A percentile compares a stretch with the other conserved stretches of the same genome.
Evolutionary conservation across 2,329 filamentous ascomycete genomes (phyloP).

Genomic region (Botryotinia calthae): DNA sequence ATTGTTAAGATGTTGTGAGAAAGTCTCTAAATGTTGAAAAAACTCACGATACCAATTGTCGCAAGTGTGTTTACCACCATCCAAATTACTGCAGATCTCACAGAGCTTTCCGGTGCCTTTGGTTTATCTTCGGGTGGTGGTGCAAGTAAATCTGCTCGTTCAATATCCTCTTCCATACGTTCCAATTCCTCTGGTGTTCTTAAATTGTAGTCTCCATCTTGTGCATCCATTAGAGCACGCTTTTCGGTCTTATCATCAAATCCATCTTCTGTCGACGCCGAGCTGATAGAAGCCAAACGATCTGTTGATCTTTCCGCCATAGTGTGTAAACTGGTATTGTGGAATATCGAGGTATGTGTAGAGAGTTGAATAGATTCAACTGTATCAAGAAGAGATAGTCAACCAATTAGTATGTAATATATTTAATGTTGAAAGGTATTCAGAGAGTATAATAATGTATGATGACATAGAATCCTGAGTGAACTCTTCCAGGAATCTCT

Average conservation of each 20-base stretch:
- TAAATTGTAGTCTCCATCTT: conserved; percentile 32
- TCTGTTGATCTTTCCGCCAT: conserved; percentile 34
- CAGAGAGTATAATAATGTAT: not conserved
- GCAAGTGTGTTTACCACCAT: conserved; percentile 61
- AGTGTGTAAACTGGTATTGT: conserved; percentile 9
- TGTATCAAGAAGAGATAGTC: not conserved
- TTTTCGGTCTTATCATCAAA: conserved; percentile 35
- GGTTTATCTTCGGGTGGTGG: conserved; percentile 39
- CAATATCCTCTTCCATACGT: conserved; percentile 40
- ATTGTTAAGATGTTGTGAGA: conserved; percentile 1
- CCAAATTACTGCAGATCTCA: conserved; percentile 49
- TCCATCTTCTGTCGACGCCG: conserved; percentile 33
- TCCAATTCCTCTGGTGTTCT: conserved; percentile 41
- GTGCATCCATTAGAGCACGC: conserved; percentile 20
- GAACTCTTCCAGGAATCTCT: not conserved
- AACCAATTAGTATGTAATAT: not conserved
- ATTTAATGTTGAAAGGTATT: not conserved
- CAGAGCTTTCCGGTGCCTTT: conserved; percentile 36
- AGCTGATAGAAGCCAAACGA: conserved; percentile 33
- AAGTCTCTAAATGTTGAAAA: not conserved
- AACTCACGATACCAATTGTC: conserved; percentile 59
- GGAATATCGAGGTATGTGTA: not conserved
- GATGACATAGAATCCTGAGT: not conserved
- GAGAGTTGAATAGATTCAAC: not conserved
- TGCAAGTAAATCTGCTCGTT: conserved; percentile 45